Base-by-base conservation (phyloP, 192 early-diverging fungal species). In the Gonapodya sp. region DNA sequence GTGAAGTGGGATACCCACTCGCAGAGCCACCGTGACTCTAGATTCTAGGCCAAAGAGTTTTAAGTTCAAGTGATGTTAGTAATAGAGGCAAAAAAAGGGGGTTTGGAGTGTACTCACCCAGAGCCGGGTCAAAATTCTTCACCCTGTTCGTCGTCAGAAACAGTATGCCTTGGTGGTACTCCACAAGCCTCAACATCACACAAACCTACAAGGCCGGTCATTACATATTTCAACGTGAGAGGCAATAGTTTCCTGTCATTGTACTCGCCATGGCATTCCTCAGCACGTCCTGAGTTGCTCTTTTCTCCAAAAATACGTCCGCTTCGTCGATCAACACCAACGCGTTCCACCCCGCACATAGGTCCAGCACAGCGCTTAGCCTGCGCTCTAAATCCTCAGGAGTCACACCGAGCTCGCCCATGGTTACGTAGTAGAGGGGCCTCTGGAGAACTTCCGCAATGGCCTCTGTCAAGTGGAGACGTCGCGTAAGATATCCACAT, bases 141-240 rank as follows among this genome's bases (percentile, higher is more conserved):
- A 91, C 90, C 18, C 90, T 79, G 80, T 92, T 92, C n/a, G 90
- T 92, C 14, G 91, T 92, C 31, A 92, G 80, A 81, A 92, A 92
- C 14, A 92, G 83, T 72, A 92, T 91, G 0, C 91, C 91, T 35
- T 84, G 86, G 64, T 92, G 88, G 78, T 92, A 92, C 82, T 92
- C 91, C 24, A 92, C 75, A 36, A 92, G 78, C 2, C 89, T 81
- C 30, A 92, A 83, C 84, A 92, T 87, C 36, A 92, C 87, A 73
- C 87, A 84, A 0, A 90, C 46, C 46, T 64, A n/a, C n/a, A n/a
- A n/a, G n/a, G n/a, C n/a, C n/a, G n/a, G n/a, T n/a, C n/a, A n/a
- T n/a, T n/a, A n/a, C n/a, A n/a, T n/a, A n/a, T n/a, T n/a, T n/a
- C n/a, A n/a, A n/a, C n/a, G n/a, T n/a, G n/a, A n/a, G n/a, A n/a